Conservation (phyloP, 164 flowering plant species). For the Dillenia suffruticosa region DNA sequence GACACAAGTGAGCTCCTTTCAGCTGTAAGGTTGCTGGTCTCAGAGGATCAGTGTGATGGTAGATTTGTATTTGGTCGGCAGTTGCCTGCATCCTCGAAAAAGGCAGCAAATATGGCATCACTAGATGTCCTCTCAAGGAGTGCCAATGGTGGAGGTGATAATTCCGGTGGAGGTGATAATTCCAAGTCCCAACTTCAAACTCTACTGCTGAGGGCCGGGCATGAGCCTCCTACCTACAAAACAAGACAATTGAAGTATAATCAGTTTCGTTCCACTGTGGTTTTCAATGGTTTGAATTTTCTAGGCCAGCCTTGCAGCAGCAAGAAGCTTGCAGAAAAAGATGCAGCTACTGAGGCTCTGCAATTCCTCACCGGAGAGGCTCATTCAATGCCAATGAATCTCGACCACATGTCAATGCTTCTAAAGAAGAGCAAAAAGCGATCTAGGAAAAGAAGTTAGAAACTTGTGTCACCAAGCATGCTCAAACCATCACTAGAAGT, state of each 20-base stretch:
- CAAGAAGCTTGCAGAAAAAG: constrained; percentile 89
- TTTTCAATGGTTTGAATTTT: constrained; percentile 72
- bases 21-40: constrained; percentile 61
- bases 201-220: constrained; percentile 69
- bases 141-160: constrained; percentile 78
- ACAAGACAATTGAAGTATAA: constrained; percentile 53
- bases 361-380: constrained; percentile 56
- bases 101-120: constrained; percentile 15
- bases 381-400: constrained; percentile 29
- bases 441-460: too few relatives aligned
- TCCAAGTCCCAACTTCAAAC: constrained; percentile 88
- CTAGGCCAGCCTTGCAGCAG: constrained; percentile 73
- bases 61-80: constrained; percentile 67
- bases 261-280: constrained; percentile 64
- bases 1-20: constrained; percentile 55
- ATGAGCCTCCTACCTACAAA: constrained; percentile 59
- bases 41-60: constrained; percentile 74
- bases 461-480: too few relatives aligned
- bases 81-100: constrained; percentile 22
- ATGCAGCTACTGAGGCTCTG: constrained; percentile 88
- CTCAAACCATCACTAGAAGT: too few relatives aligned
- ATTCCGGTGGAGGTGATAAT: constrained; percentile 86
- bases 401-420: constrained; percentile 59
- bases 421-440: constrained; percentile 70
- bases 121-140: constrained; percentile 29